Conservation (phyloP, 2,329 filamentous ascomycete species). For the Sordariomycetes sp. region DNA sequence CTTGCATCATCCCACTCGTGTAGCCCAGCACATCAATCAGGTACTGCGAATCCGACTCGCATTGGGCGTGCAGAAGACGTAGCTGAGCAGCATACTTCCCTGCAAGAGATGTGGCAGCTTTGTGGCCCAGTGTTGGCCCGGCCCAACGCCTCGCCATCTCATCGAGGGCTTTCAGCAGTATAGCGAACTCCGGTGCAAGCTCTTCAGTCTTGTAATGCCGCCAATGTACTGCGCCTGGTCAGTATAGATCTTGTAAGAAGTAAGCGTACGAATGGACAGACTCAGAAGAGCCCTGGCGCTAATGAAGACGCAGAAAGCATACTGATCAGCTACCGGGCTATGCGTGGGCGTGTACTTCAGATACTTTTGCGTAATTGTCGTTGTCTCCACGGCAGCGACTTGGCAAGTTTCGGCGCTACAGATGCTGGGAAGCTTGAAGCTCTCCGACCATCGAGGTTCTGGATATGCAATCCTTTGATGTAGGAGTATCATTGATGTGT, state of each 20-base stretch:
- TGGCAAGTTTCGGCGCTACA: constrained; percentile 40
- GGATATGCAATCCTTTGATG: constrained; percentile 40
- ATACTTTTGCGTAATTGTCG: constrained; percentile 35
- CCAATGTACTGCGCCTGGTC: constrained; percentile 14
- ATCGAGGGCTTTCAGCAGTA: constrained; percentile 15
- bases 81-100: constrained; percentile 12
- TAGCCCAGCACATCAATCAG: constrained; percentile 11
- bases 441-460: constrained; percentile 15
- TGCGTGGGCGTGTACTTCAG: constrained; percentile 22
- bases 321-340: constrained; percentile 24
- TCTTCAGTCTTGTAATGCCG: constrained; percentile 13
- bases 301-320: constrained; percentile 35
- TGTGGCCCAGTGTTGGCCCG: constrained; percentile 6
- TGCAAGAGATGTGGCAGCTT: constrained; percentile 8
- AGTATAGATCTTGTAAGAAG: background rate
- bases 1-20: constrained; percentile 4
- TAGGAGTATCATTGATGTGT: constrained; percentile 37
- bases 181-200: constrained; percentile 15
- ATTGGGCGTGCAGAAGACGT: constrained; percentile 7
- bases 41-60: constrained; percentile 6
- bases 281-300: constrained; percentile 30
- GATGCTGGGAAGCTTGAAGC: constrained; percentile 25
- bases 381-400: constrained; percentile 32
- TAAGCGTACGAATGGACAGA: background rate
- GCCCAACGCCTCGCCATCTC: constrained; percentile 18